Conservation (phyloP, 176 grass and related monocot genomes). For the Ensete ventricosum region DNA sequence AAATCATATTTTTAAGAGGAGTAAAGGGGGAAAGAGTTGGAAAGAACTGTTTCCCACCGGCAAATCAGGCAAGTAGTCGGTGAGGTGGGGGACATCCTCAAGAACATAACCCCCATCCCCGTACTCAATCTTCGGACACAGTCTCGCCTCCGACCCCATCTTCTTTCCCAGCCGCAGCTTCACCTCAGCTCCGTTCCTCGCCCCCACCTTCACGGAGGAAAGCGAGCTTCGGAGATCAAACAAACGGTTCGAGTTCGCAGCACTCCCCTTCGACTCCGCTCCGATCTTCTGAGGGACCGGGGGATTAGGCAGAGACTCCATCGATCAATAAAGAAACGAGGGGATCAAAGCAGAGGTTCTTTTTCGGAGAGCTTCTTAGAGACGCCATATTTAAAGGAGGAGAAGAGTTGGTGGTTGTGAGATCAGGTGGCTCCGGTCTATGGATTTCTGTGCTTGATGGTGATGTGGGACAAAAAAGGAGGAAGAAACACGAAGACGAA, state of each 20-base stretch:
- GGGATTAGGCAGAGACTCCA: conserved; percentile 28
- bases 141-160: conserved; percentile 25
- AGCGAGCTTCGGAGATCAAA: conserved; percentile 31
- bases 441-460: neutral
- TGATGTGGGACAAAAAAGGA: neutral
- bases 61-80: conserved; percentile 64
- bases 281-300: conserved; percentile 20
- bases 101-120: conserved; percentile 63
- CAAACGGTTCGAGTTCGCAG: conserved; percentile 1
- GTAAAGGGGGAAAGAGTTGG: neutral
- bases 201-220: conserved; percentile 1
- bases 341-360: neutral
- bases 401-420: no score
- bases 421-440: neutral
- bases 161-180: conserved; percentile 8
- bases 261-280: neutral
- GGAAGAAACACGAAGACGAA: neutral
- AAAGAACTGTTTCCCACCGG: conserved; percentile 33
- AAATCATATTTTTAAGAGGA: neutral
- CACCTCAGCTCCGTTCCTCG: neutral
- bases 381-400: neutral
- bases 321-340: conserved; percentile 2
- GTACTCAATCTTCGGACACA: conserved; percentile 27
- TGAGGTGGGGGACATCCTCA: conserved; percentile 91
- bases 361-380: neutral